Base-by-base conservation (phyloP, 2,329 filamentous ascomycete genomes). In the Ophiocordyceps camponoti-rufipedis region DNA sequence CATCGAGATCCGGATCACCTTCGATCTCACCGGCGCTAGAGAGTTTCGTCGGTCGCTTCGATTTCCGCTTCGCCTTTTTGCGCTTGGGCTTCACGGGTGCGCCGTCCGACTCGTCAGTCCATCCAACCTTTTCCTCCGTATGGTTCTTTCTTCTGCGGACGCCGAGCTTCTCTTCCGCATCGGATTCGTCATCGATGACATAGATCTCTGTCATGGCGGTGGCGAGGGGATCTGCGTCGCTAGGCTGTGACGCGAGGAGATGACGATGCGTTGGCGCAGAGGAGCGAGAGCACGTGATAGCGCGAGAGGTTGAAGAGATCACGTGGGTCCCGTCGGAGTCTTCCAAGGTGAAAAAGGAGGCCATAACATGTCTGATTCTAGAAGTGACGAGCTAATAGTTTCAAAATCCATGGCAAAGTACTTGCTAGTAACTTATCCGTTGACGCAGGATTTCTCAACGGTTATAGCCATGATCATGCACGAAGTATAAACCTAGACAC, bases 91-190 rank as follows among this genome's bases (percentile, higher is more conserved):
- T 55, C 63, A 74, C 63, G 50, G 85, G 85, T 8, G 70, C 69
- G 19, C 69, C 68, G 28, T 74, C 71, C 1, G 75, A 75, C 33
- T 80, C 75, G 47, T 78, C 75, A 4, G 70, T 72, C 69, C 69
- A 74, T n/a, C 63, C 55, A 1, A 70, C 62, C 51, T 69, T 71
- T 47, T 68, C 66, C 14, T 60, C 59, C 29, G 63, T 53, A 7
- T 61, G 56, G 10, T 53, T 41, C 3, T 60, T 58, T 51, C 68
- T 69, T 12, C 45, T 52, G 4, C 39, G 18, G 13, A 4, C 4
- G 5, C 3, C 18, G 10, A 13, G 6, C 9, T 19, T 2, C 14
- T 44, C 38, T 18, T 40, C 29, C 4, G 47, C 49, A 10, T 51
- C 43, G 12, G 45, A 44, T 9, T 49, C 53, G 48, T 55, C 51